These are phyloP conservation scores for Voacanga thouarsii DNA, from an alignment of 257 asterid genomes.

Conservation along the genomic window DNA sequence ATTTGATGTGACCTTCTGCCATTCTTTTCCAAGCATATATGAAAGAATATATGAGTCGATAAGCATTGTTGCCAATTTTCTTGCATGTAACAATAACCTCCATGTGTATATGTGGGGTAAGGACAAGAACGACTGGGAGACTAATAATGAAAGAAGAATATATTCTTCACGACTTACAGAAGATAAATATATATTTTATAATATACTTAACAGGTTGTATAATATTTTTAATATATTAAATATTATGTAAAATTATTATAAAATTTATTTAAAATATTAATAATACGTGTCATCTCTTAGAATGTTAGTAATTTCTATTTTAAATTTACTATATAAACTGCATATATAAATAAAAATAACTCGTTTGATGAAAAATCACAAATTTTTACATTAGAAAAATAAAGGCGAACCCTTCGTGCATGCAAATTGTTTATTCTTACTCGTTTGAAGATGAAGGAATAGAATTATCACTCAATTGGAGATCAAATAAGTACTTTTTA, in stretches of 20 bases:
- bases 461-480: neutral
- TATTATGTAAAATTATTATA: too few relatives aligned
- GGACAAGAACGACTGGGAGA: too few relatives aligned
- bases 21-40: neutral
- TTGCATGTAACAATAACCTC: neutral
- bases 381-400: neutral
- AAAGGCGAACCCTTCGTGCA: neutral
- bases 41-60: constrained; percentile 5
- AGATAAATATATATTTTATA: too few relatives aligned
- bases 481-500: neutral
- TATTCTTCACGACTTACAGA: too few relatives aligned
- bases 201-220: too few relatives aligned
- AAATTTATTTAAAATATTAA: too few relatives aligned
- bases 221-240: too few relatives aligned
- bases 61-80: neutral
- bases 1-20: constrained; percentile 11
- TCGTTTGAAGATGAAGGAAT: neutral
- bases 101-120: too few relatives aligned
- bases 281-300: too few relatives aligned
- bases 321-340: neutral
- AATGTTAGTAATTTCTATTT: too few relatives aligned
- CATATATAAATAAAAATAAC: neutral
- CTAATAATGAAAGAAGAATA: too few relatives aligned
- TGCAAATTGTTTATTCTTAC: neutral
- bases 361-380: neutral